Percentiles rank a stretch among this genome's conserved stretches.
Evolutionary conservation across 441 rosid genomes (phyloP).

Genomic region (Corymbia citriodora): DNA sequence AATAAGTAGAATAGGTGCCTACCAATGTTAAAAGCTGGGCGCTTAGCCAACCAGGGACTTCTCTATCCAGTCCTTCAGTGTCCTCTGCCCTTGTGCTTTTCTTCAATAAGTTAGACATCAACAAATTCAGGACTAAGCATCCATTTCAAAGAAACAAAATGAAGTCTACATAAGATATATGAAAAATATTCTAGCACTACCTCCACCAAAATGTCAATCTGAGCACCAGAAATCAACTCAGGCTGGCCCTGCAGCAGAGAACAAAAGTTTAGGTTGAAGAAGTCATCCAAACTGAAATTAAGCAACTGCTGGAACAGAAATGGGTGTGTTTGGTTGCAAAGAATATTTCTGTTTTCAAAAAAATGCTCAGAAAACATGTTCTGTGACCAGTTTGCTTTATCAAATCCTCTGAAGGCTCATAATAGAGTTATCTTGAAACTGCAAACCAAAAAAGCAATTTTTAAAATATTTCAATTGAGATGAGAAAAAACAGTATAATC

Average conservation of each 20-base stretch:
- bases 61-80: slow-evolving; percentile 18
- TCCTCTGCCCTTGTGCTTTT: slow-evolving; percentile 19
- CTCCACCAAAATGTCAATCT: slow-evolving; percentile 72
- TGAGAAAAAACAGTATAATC: background rate
- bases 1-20: slow-evolving; percentile 9
- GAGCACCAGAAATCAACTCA: slow-evolving; percentile 73
- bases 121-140: background rate
- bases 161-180: background rate
- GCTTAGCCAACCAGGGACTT: slow-evolving; percentile 40
- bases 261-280: background rate
- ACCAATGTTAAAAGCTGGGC: slow-evolving; percentile 69
- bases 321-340: background rate
- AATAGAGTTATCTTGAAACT: background rate
- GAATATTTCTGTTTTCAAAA: background rate
- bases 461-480: background rate
- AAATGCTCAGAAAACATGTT: background rate
- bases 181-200: slow-evolving; percentile 24
- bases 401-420: background rate
- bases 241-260: slow-evolving; percentile 46
- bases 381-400: background rate
- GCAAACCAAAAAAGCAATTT: background rate
- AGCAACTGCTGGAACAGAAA: background rate
- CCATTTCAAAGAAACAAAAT: background rate
- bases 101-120: slow-evolving; percentile 30
- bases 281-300: background rate